These are phyloP conservation scores for Hysterium pulicare DNA, from an alignment of 2,329 filamentous ascomycete species.

Conservation along the genomic window DNA sequence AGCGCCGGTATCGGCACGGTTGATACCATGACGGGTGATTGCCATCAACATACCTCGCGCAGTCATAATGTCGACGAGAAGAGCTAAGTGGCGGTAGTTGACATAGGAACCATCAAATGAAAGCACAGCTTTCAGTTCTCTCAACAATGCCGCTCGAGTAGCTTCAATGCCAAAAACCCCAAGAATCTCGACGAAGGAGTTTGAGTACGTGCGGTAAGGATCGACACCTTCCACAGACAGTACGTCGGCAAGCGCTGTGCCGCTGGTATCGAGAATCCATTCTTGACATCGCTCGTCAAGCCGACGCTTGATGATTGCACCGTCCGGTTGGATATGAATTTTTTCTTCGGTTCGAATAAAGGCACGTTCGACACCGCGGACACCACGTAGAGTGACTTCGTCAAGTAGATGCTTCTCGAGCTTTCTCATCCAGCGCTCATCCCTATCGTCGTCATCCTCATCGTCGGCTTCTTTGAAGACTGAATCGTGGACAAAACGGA, in stretches of 20 bases:
- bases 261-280: constrained; percentile 94
- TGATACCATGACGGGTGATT: constrained; percentile 97
- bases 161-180: constrained; percentile 96
- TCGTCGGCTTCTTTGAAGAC: constrained; percentile 65
- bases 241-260: constrained; percentile 80
- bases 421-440: constrained; percentile 75
- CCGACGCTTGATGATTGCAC: constrained; percentile 71
- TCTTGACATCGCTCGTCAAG: constrained; percentile 75
- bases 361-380: constrained; percentile 81
- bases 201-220: constrained; percentile 80
- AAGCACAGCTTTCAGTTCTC: constrained; percentile 86
- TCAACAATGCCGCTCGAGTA: constrained; percentile 78
- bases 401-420: constrained; percentile 90
- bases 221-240: constrained; percentile 87
- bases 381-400: constrained; percentile 85
- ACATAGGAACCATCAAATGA: constrained; percentile 99
- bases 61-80: constrained; percentile 97
- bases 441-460: constrained; percentile 71
- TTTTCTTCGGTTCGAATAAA: constrained; percentile 67
- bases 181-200: constrained; percentile 92
- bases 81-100: constrained; percentile 94
- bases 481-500: constrained; percentile 68
- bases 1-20: constrained; percentile 94
- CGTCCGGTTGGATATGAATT: constrained; percentile 63
- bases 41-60: constrained; percentile 91